Evolutionary conservation across 75 land plant species (phyloP), one percentile per base, ranked within the genome.

Genomic region (Chamaecyparis obtusa): DNA sequence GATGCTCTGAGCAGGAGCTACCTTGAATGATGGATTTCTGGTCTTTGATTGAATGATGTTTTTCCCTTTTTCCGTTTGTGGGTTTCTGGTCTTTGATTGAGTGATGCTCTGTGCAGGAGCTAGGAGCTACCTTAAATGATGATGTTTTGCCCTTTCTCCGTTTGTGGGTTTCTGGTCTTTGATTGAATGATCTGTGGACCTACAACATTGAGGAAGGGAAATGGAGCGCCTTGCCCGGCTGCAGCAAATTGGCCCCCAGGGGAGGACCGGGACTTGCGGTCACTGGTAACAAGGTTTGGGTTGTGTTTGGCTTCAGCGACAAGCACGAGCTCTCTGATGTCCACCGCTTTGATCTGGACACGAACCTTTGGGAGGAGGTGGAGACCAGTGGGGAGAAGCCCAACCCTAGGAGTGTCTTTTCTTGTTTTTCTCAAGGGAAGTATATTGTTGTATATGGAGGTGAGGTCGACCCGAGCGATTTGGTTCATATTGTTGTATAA

Each of bases 401-500:
- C 9, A 90, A 90, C 0, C 87, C 95, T 1, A 83, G 99, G 64
- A 97, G 99, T 49, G 99, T 97, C 64, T 96, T 97, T 76, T 93
- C 94, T 0, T 89, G 92, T 1, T 84, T 87, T 30, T 87, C 67
- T 15, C 83, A 94, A n/a, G 96, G 98, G 6, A 92, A 91, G 88
- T 88, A 93, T 74, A 87, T 97, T 14, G 36, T 93, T 46, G 74
- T 93, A 41, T 96, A 86, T 85, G 99, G 99, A 17, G 99, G 98
- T 13, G 99, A 97, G 77, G 89, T 97, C 0, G 99, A 97, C 77
- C 98, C 98, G 0, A 97, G 99, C 87, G 98, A 96, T 69, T n/a
- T n/a, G n/a, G n/a, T n/a, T n/a, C n/a, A n/a, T n/a, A n/a, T n/a
- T n/a, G n/a, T n/a, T n/a, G n/a, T n/a, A n/a, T n/a, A n/a, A n/a